Evolutionary conservation across 2,329 filamentous ascomycete genomes (phyloP), one percentile per base, ranked within the genome.

Genomic region (Lomentospora prolificans): DNA sequence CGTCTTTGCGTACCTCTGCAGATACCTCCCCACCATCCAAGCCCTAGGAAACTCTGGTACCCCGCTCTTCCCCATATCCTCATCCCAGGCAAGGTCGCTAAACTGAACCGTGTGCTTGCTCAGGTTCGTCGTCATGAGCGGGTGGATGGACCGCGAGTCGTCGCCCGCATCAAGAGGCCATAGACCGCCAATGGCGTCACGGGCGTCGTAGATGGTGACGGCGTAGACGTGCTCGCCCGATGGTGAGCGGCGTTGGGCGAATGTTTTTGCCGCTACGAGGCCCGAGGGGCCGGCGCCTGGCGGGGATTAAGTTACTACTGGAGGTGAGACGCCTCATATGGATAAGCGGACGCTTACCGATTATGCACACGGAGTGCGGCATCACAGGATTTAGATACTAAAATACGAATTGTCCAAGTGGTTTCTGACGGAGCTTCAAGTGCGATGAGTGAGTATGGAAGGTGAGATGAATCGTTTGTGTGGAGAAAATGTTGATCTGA

Each of bases 91-190:
- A 24, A 89, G 67, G 65, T 92, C 89, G 60, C 80, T 83, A 62
- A 85, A 85, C 62, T 81, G 78, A 60, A 94, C 82, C 0, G 87
- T 89, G 67, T 90, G 89, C 50, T 79, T 80, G 70, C 86, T 90
- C 63, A 91, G 81, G 66, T 95, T 95, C 3, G 81, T 81, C 14
- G 80, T 74, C 75, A 87, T 87, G 54, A 86, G 76, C 7, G 85
- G 86, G 59, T 86, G 81, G 14, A 86, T 70, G 39, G 80, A 70
- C 2, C 80, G 75, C 1, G 61, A 69, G n/a, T 59, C 61, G 55
- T 84, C 81, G 2, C 70, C 61, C 55, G 72, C 75, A 10, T 69
- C 67, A 1, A 73, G 70, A 3, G 86, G 85, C 89, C 89, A 95
- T n/a, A 94, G 78, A 0, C 89, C 89, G 9, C 89, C 89, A 14